Conservation (phyloP, 257 asterid species). For the Solanum lignicaule region DNA sequence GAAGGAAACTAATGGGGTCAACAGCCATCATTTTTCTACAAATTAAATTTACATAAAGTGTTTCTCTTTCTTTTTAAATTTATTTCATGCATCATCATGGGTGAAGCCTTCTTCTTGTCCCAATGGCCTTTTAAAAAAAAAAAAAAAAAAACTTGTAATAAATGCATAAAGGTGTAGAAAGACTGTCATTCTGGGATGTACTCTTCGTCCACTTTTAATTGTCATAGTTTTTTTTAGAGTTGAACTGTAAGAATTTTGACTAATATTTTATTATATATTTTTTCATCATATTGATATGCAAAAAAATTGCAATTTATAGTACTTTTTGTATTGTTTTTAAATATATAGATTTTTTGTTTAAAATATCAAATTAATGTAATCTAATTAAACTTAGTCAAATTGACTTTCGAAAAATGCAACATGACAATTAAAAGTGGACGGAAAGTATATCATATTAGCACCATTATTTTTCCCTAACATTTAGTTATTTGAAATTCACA, state of each 20-base stretch:
- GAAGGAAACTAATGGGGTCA: neutral
- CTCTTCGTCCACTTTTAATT: too few relatives aligned
- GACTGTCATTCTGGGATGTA: neutral
- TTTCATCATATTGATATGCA: too few relatives aligned
- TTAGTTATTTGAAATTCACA: neutral
- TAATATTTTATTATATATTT: too few relatives aligned
- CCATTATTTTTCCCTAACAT: neutral
- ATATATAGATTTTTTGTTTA: too few relatives aligned
- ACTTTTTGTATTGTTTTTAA: too few relatives aligned
- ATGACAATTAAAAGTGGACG: too few relatives aligned
- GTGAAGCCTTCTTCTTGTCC: neutral
- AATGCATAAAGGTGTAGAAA: neutral
- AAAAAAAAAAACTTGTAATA: neutral
- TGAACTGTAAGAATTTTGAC: fast-evolving
- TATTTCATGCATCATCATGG: neutral
- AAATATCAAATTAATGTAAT: too few relatives aligned
- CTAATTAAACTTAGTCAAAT: too few relatives aligned
- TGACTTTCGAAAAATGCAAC: too few relatives aligned
- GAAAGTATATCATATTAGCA: neutral
- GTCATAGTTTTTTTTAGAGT: too few relatives aligned
- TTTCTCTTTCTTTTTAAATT: too few relatives aligned
- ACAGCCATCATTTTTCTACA: neutral
- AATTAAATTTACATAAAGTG: neutral
- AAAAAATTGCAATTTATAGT: too few relatives aligned
- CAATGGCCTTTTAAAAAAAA: neutral